These are phyloP conservation scores for Priceomyces melissophilus DNA, from an alignment of 805 yeast species.

Conservation along the genomic window DNA sequence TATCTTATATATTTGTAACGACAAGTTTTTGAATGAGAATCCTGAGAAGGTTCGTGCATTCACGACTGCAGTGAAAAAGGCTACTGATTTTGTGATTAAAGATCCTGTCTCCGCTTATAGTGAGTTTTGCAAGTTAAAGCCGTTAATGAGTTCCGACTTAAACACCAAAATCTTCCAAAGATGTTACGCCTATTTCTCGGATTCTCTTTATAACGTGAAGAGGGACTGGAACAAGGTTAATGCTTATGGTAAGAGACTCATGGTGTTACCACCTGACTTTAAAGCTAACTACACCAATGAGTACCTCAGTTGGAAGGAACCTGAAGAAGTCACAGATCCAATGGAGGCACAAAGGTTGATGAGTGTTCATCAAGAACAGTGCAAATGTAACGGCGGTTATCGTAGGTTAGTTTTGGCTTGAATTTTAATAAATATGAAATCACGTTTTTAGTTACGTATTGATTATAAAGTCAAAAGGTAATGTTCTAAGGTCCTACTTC, in stretches of 20 bases:
- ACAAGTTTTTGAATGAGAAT: constrained; percentile 43
- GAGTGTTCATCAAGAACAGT: constrained; percentile 43
- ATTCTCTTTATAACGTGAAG: constrained; percentile 48
- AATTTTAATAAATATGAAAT: too few species aligned
- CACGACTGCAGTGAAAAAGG: constrained; percentile 47
- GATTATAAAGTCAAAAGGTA: too few species aligned
- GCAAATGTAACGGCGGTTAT: constrained; percentile 48
- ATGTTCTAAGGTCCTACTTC: too few species aligned
- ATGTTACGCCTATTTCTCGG: constrained; percentile 54
- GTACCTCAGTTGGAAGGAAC: constrained; percentile 48
- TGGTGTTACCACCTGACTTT: constrained; percentile 48
- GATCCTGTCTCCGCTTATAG: constrained; percentile 46
- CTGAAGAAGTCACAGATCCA: constrained; percentile 46
- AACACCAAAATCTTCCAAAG: constrained; percentile 47
- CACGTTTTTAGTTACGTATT: too few species aligned
- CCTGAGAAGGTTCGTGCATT: constrained; percentile 45
- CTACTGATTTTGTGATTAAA: constrained; percentile 46
- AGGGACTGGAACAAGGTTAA: constrained; percentile 59
- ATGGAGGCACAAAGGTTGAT: constrained; percentile 46
- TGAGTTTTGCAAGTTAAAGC: constrained; percentile 46
- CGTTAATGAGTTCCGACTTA: constrained; percentile 40
- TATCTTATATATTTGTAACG: constrained; percentile 51
- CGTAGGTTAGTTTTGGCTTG: constrained; percentile 35
- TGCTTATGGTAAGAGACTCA: constrained; percentile 52
- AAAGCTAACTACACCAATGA: constrained; percentile 50